A percentile compares a stretch with the other conserved stretches of the same genome.
Evolutionary conservation across 2,329 filamentous ascomycete species (phyloP).

Genomic region (Aschersonia sp.): DNA sequence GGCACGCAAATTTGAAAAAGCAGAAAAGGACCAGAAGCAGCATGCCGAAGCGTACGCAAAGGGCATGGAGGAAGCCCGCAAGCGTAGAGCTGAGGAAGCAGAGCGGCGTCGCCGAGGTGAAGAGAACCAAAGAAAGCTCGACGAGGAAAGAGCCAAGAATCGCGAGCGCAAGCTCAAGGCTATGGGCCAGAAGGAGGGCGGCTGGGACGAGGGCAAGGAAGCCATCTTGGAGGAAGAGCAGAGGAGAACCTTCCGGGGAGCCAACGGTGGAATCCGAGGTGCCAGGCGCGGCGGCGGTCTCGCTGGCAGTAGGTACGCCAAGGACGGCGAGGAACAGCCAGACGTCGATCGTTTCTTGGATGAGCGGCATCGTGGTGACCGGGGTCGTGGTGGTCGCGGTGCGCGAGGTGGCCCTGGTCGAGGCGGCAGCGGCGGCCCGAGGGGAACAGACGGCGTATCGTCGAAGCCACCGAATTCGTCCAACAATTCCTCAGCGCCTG

Average conservation of each 20-base stretch:
- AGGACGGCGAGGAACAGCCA: constrained; percentile 16
- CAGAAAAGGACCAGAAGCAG: constrained; percentile 39
- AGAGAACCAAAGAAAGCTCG: constrained; percentile 34
- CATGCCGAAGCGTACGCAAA: constrained; percentile 39
- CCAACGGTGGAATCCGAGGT: constrained; percentile 25
- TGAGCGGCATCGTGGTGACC: constrained; percentile 17
- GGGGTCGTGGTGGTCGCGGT: constrained; percentile 17
- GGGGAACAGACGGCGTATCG: constrained; percentile 5
- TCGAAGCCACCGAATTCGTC: constrained; percentile 3
- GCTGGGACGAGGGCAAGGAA: constrained; percentile 46
- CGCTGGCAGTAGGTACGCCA: constrained; percentile 27
- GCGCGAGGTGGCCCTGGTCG: constrained; percentile 16
- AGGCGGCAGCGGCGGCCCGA: constrained; percentile 11
- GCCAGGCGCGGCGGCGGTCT: constrained; percentile 20
- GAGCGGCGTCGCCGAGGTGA: constrained; percentile 36
- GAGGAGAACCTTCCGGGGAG: constrained; percentile 25
- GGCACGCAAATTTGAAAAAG: constrained; percentile 42
- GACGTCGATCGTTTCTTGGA: constrained; percentile 22
- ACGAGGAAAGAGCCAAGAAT: constrained; percentile 46
- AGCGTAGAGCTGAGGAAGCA: constrained; percentile 35
- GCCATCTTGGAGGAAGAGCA: constrained; percentile 25
- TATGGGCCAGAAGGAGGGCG: constrained; percentile 35
- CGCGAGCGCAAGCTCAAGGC: constrained; percentile 46
- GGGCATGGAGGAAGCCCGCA: constrained; percentile 39
- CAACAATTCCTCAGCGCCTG: constrained; percentile 2